Evolutionary conservation across 352 stramenopile species (phyloP).

Genomic region (Bremia lactucae): DNA sequence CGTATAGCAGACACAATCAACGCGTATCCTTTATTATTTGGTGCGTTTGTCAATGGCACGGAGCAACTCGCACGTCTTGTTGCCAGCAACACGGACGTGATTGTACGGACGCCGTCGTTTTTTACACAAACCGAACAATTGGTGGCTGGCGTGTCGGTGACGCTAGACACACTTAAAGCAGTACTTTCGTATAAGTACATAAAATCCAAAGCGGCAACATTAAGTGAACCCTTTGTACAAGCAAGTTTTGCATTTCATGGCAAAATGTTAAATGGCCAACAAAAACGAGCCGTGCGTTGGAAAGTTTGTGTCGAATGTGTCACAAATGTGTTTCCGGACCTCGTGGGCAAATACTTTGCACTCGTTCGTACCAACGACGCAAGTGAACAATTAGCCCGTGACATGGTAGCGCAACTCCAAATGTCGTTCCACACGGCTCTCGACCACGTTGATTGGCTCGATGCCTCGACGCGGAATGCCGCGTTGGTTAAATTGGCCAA

Average conservation of each 20-base stretch:
- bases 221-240: constrained; percentile 60
- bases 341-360: constrained; percentile 74
- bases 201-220: constrained; percentile 19
- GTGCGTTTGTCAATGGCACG: constrained; percentile 32
- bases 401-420: constrained; percentile 75
- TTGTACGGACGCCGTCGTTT: constrained; percentile 13
- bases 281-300: constrained; percentile 35
- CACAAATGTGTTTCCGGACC: constrained; percentile 24
- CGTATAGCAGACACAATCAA: not conserved
- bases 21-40: constrained; percentile 41
- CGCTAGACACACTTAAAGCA: constrained; percentile 32
- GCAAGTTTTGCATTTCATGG: constrained; percentile 84
- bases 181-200: constrained; percentile 40
- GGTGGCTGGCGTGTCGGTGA: constrained; percentile 17
- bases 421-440: constrained; percentile 62
- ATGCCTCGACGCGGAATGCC: constrained; percentile 53
- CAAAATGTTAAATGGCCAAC: constrained; percentile 46
- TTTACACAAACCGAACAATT: constrained; percentile 37
- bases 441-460: constrained; percentile 84
- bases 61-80: constrained; percentile 13
- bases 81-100: not conserved
- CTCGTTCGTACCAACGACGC: constrained; percentile 57
- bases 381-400: constrained; percentile 52
- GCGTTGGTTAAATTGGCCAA: constrained; percentile 52
- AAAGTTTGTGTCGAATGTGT: constrained; percentile 32